Conservation (phyloP, 257 asterid genomes). For the Scutellaria galericulata region DNA sequence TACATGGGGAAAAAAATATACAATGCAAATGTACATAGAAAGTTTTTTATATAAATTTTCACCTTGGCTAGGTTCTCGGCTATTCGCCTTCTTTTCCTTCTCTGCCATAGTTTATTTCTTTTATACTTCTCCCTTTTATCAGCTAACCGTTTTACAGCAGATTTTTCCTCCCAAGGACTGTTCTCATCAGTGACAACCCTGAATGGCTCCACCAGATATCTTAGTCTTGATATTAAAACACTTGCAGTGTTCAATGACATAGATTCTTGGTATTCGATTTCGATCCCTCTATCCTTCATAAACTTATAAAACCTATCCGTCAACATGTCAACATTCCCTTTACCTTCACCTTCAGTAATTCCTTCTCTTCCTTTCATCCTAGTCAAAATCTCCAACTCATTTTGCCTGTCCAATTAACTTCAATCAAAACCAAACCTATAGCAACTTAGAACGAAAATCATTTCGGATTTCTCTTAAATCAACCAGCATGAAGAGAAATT, state of each 20-base stretch:
- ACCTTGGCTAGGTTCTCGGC: conserved; percentile 77
- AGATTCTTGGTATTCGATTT: conserved; percentile 55
- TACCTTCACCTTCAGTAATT: conserved; percentile 40
- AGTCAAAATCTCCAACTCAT: conserved; percentile 59
- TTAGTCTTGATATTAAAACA: conserved; percentile 64
- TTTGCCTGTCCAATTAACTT: conserved; percentile 50
- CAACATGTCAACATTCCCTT: conserved; percentile 37
- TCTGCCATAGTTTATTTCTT: conserved; percentile 88
- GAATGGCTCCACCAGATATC: conserved; percentile 86
- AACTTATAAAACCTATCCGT: conserved; percentile 45
- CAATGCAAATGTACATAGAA: background rate
- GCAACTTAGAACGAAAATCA: background rate
- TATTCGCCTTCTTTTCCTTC: conserved; percentile 69
- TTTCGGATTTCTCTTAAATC: background rate
- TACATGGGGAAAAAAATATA: background rate
- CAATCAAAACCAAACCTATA: conserved; percentile 27
- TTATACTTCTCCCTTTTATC: conserved; percentile 73
- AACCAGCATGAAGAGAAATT: background rate
- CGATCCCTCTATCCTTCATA: conserved; percentile 46
- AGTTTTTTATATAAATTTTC: background rate
- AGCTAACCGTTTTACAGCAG: conserved; percentile 61
- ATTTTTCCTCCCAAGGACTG: conserved; percentile 90
- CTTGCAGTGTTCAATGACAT: conserved; percentile 63
- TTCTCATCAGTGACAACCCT: conserved; percentile 69
- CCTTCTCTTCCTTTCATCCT: conserved; percentile 51